Evolutionary conservation across 2,329 filamentous ascomycete species (phyloP).

Genomic region (Leptographium wingfieldii): DNA sequence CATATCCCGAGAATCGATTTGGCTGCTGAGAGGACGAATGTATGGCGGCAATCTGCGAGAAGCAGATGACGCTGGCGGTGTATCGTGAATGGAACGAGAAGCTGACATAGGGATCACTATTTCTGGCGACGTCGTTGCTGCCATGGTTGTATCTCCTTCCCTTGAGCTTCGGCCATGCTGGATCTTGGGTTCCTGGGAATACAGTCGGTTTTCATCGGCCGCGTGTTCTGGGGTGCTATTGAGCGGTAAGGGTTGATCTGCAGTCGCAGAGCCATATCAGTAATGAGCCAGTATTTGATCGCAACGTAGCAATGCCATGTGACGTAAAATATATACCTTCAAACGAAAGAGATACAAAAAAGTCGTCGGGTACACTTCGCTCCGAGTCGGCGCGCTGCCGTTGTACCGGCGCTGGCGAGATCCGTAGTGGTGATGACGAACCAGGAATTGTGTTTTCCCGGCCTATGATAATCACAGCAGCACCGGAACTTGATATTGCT

Average conservation of each 20-base stretch:
- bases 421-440: neutral
- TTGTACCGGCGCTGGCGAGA: neutral
- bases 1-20: slow-evolving; percentile 28
- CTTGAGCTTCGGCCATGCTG: neutral
- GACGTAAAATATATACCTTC: neutral
- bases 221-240: neutral
- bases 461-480: neutral
- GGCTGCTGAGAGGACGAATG: neutral
- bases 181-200: neutral
- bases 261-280: neutral
- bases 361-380: neutral
- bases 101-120: neutral
- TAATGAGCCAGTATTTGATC: too few relatives aligned
- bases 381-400: neutral
- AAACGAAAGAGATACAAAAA: neutral
- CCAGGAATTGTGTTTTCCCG: neutral
- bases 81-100: neutral
- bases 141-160: neutral
- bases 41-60: neutral
- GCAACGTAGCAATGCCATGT: neutral
- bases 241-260: neutral
- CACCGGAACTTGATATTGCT: neutral
- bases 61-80: neutral
- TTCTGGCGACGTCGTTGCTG: neutral
- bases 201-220: neutral